Evolutionary conservation across 202 grass and related monocot species (phyloP).

Genomic region (Eragrostis tef): DNA sequence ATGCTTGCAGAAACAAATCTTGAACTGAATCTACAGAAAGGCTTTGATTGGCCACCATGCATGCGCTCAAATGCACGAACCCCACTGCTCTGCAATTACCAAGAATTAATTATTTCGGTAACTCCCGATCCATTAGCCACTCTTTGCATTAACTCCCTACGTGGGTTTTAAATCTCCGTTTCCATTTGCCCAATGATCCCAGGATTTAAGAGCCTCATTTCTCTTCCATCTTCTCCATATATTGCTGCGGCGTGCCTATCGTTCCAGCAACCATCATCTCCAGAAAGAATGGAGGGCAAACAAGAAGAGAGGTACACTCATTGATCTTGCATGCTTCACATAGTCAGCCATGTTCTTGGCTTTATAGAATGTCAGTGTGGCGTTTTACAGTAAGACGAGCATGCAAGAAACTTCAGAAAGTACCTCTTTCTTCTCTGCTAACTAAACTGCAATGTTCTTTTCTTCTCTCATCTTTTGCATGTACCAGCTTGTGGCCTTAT

Average conservation of each 20-base stretch:
- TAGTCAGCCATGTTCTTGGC: neutral
- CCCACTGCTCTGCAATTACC: conserved; percentile 49
- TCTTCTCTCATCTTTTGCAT: neutral
- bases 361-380: neutral
- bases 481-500: conserved; percentile 48
- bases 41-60: conserved; percentile 42
- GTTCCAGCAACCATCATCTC: neutral
- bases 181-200: conserved; percentile 51
- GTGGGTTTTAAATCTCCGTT: conserved; percentile 47
- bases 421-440: neutral
- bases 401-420: conserved; percentile 4
- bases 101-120: conserved; percentile 53
- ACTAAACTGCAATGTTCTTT: neutral
- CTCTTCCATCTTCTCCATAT: conserved; percentile 36
- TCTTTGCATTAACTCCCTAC: conserved; percentile 44
- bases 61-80: conserved; percentile 38
- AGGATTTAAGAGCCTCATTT: conserved; percentile 49
- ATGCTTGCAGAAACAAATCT: neutral
- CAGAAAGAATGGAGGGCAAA: conserved; percentile 40
- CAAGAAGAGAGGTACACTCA: conserved; percentile 29
- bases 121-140: conserved; percentile 54
- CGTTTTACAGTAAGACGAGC: neutral
- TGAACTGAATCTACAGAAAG: conserved; percentile 27
- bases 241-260: neutral
- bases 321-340: neutral